Conservation (phyloP, 2,329 filamentous ascomycete species). For the Teratosphaeria viscida region DNA sequence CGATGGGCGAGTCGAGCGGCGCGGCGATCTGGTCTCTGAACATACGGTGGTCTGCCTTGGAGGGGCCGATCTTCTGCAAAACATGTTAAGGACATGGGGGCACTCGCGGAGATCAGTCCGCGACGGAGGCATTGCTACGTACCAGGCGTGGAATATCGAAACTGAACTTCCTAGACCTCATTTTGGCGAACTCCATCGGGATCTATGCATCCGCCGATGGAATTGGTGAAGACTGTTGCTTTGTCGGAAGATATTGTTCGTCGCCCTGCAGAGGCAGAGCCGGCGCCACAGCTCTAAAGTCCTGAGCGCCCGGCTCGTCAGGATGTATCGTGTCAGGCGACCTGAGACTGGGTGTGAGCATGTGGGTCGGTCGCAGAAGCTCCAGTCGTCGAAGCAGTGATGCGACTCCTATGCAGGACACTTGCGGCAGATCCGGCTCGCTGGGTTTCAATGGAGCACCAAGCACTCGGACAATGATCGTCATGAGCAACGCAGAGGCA, state of each 20-base stretch:
- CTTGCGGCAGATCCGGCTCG: neutral
- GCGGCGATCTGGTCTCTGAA: constrained; percentile 19
- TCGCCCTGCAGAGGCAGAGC: neutral
- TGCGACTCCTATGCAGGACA: neutral
- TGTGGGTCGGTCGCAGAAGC: neutral
- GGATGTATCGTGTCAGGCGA: neutral
- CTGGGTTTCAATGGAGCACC: neutral
- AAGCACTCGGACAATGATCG: neutral
- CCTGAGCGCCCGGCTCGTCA: neutral
- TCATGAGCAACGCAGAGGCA: neutral
- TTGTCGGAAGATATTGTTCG: neutral
- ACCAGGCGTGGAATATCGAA: constrained; percentile 34
- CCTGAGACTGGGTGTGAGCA: neutral
- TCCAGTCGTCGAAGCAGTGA: neutral
- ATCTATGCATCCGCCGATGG: neutral
- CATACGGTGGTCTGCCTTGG: constrained; percentile 17
- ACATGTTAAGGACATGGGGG: neutral
- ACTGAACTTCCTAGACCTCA: constrained; percentile 36
- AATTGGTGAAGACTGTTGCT: neutral
- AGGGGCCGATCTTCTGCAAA: constrained; percentile 18
- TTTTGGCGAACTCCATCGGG: neutral
- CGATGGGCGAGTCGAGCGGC: constrained; percentile 26
- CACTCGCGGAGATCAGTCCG: neutral
- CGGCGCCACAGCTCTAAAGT: neutral
- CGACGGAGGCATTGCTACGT: constrained; percentile 9